phyloP scores from a whole-genome alignment of 2,329 filamentous ascomycete genomes.

The Echinosphaeria canescens region DNA sequence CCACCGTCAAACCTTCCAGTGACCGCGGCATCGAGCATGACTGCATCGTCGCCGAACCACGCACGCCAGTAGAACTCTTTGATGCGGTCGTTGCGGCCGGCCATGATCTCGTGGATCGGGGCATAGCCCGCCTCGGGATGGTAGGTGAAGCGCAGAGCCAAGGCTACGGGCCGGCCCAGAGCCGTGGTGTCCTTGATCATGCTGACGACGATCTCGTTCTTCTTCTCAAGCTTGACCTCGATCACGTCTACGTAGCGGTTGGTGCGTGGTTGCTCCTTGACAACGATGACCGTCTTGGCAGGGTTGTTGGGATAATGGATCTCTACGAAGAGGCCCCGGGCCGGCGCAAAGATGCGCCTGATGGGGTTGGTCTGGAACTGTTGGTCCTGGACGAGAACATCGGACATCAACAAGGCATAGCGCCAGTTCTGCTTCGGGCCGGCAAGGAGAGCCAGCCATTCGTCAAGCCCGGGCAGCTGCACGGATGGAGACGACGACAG shows the following conservation, averaged over 20 bases:
- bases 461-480: slow-evolving; percentile 55
- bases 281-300: slow-evolving; percentile 61
- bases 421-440: slow-evolving; percentile 79
- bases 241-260: slow-evolving; percentile 80
- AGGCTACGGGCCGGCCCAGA: slow-evolving; percentile 56
- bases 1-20: slow-evolving; percentile 84
- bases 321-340: slow-evolving; percentile 75
- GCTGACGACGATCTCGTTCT: slow-evolving; percentile 68
- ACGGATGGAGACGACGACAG: slow-evolving; percentile 55
- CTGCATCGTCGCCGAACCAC: slow-evolving; percentile 78
- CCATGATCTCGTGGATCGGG: slow-evolving; percentile 95
- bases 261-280: slow-evolving; percentile 70
- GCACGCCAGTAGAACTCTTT: slow-evolving; percentile 98
- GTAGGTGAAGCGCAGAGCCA: slow-evolving; percentile 80
- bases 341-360: slow-evolving; percentile 73
- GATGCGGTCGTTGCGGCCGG: slow-evolving; percentile 87
- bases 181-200: slow-evolving; percentile 89
- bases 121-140: slow-evolving; percentile 91
- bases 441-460: slow-evolving; percentile 76
- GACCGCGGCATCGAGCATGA: slow-evolving; percentile 69
- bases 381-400: slow-evolving; percentile 86
- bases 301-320: slow-evolving; percentile 66
- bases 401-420: slow-evolving; percentile 81
- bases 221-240: slow-evolving; percentile 53
- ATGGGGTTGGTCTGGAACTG: slow-evolving; percentile 97